These are phyloP conservation scores for Phanerodontia chrysosporium DNA, from an alignment of 768 basidiomycete species.

Conservation along the genomic window DNA sequence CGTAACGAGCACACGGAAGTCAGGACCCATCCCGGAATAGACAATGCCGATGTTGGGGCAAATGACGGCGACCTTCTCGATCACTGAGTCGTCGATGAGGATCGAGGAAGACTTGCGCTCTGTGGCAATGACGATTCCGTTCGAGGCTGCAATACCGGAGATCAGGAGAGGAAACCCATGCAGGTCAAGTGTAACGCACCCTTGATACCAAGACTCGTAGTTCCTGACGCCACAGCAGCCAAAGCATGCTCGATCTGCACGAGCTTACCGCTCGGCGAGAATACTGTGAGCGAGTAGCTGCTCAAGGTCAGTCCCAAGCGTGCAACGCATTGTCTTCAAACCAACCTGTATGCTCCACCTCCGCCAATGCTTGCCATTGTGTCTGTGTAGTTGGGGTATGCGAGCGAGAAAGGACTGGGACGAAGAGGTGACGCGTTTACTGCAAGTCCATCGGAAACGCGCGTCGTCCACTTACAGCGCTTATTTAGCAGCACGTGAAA, in stretches of 20 bases:
- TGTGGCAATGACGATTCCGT: constrained; percentile 98
- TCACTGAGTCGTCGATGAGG: constrained; percentile 95
- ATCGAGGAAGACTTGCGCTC: constrained; percentile 99
- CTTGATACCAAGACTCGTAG: constrained; percentile 97
- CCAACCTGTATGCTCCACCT: constrained; percentile 33
- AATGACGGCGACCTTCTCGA: constrained; percentile 95
- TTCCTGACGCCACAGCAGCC: constrained; percentile 92
- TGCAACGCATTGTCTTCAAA: background rate
- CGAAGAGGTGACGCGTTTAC: constrained; percentile 11
- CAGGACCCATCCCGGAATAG: constrained; percentile 99
- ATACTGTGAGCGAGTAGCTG: constrained; percentile 98
- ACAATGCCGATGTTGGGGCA: constrained; percentile 99
- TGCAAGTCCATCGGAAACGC: constrained; percentile 5
- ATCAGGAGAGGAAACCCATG: background rate
- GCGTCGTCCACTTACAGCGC: constrained; percentile 9
- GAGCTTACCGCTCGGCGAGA: constrained; percentile 97
- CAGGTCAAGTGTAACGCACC: constrained; percentile 43
- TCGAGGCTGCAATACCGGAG: constrained; percentile 64
- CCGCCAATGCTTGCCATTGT: constrained; percentile 14
- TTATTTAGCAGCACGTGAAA: constrained; percentile 3
- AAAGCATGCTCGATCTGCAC: constrained; percentile 99
- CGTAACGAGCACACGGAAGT: constrained; percentile 91
- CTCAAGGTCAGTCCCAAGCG: background rate
- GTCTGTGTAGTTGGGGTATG: constrained; percentile 7
- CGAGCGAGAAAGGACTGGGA: background rate